phyloP scores from a whole-genome alignment of 2,329 filamentous ascomycete species.

The Arthrinium phaeospermum region DNA sequence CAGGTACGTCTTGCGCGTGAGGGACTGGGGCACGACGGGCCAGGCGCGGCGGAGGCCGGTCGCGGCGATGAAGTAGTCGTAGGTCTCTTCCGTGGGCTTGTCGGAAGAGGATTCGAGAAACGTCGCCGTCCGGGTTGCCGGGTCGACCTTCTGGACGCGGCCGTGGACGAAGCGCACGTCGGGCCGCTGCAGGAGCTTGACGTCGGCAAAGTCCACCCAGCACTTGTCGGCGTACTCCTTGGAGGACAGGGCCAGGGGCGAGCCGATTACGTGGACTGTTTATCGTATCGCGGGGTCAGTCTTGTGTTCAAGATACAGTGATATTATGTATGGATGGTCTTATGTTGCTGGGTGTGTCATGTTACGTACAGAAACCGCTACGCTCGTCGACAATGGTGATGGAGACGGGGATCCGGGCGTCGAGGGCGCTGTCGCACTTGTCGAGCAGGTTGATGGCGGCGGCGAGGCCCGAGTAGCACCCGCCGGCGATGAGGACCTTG shows the following conservation, averaged over 20 bases:
- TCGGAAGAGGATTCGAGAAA: constrained; percentile 57
- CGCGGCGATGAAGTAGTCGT: constrained; percentile 78
- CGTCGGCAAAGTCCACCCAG: constrained; percentile 73
- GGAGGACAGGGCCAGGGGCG: constrained; percentile 72
- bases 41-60: constrained; percentile 73
- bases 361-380: constrained; percentile 78
- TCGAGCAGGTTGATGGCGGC: constrained; percentile 71
- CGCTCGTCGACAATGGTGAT: constrained; percentile 79
- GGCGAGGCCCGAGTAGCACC: constrained; percentile 74
- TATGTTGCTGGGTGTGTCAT: neutral
- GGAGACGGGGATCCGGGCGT: constrained; percentile 62
- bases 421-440: constrained; percentile 56
- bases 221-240: constrained; percentile 67
- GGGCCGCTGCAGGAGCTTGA: constrained; percentile 68
- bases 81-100: constrained; percentile 47
- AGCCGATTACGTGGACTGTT: constrained; percentile 76
- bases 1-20: constrained; percentile 67
- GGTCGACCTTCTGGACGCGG: constrained; percentile 65
- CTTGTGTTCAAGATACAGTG: neutral
- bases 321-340: neutral
- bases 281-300: neutral
- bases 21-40: constrained; percentile 74
- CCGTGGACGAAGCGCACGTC: constrained; percentile 71
- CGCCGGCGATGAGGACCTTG: constrained; percentile 71
- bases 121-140: constrained; percentile 61